Percentiles rank a stretch among this genome's conserved stretches.
Evolutionary conservation across 2,329 filamentous ascomycete genomes (phyloP).

Genomic region (Ophiobolus disseminans): DNA sequence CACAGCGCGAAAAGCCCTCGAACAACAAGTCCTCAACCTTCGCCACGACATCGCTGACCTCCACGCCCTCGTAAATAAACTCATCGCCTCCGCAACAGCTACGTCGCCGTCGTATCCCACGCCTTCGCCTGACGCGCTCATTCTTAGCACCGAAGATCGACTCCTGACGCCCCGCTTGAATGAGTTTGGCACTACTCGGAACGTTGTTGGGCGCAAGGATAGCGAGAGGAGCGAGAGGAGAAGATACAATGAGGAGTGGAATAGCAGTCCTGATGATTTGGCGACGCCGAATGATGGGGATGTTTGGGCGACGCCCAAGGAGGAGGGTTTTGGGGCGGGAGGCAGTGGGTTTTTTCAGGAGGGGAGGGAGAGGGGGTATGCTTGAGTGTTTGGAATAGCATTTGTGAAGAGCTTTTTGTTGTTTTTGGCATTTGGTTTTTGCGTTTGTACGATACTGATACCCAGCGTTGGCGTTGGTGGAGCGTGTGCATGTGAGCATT

Average conservation of each 20-base stretch:
- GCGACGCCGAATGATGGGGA: conserved; percentile 33
- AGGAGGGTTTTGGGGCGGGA: conserved; percentile 40
- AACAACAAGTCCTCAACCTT: conserved; percentile 39
- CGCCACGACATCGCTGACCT: conserved; percentile 42
- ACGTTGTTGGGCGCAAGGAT: background rate
- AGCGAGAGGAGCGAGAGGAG: conserved; percentile 11
- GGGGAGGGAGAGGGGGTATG: conserved; percentile 3
- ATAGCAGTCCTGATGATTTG: conserved; percentile 30
- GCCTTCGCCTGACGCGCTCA: conserved; percentile 39
- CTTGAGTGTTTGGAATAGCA: conserved; percentile 7
- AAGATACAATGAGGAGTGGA: conserved; percentile 13
- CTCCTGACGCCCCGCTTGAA: conserved; percentile 35
- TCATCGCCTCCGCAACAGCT: conserved; percentile 24
- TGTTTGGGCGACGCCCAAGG: conserved; percentile 46
- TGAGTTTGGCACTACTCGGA: background rate
- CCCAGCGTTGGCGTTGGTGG: background rate
- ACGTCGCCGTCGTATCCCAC: conserved; percentile 40
- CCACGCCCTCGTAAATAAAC: conserved; percentile 38
- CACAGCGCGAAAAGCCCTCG: conserved; percentile 42
- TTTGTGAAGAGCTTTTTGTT: background rate
- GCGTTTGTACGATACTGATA: conserved; percentile 3
- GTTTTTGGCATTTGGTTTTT: background rate
- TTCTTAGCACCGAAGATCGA: conserved; percentile 30
- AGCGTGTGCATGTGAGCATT: conserved; percentile 3
- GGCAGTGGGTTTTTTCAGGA: conserved; percentile 34